Base-by-base conservation (phyloP, 176 grass and related monocot genomes). In the Tuctoria greenei region DNA sequence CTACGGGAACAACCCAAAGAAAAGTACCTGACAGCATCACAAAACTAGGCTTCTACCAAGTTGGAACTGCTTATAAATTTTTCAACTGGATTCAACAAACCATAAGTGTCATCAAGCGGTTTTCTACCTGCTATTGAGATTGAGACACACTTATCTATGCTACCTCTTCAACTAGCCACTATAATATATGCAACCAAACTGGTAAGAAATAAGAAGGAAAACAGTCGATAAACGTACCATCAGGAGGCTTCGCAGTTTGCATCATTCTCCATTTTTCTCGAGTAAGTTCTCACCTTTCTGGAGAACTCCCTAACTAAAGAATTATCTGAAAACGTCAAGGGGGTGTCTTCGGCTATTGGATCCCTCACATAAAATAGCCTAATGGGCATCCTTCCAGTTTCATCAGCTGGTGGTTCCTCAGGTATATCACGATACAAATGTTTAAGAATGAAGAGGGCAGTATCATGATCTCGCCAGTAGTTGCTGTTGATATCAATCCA, bases 401-500 rank as follows among this genome's bases (percentile, higher is more conserved):
- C 86, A 64, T 89, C 69, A 50, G 65, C 25, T 27, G 86, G 89
- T 62, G 95, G 49, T 40, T 98, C 95, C 69, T 98, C 95, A 56
- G 91, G 88, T 83, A 98, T 90, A 83, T 90, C 86, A 70, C 91
- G 79, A 78, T 98, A 98, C 52, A 98, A 51, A 72, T 98, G 95
- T 68, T 92, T 98, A 66, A 98, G 55, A 71, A 98, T 98, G 65
- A 98, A 98, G 51, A 98, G 95, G 10, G 91, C 95, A 41, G 95
- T 98, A 50, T 98, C 95, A 81, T 94, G 76, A 68, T 98, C 95
- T 47, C 95, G 91, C 95, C 91, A 98, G 38, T 98, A 98, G 74
- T 98, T 98, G 62, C 95, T 98, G 83, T 67, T 79, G 27, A 20
- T 23, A 69, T 69, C 2, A 17, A 83, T 16, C 64, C 52, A 61